Percentiles rank a stretch among this genome's conserved stretches.
phyloP scores from a whole-genome alignment of 371 early-diverging fungal species.

The Neoconidiobolus thromboides region DNA sequence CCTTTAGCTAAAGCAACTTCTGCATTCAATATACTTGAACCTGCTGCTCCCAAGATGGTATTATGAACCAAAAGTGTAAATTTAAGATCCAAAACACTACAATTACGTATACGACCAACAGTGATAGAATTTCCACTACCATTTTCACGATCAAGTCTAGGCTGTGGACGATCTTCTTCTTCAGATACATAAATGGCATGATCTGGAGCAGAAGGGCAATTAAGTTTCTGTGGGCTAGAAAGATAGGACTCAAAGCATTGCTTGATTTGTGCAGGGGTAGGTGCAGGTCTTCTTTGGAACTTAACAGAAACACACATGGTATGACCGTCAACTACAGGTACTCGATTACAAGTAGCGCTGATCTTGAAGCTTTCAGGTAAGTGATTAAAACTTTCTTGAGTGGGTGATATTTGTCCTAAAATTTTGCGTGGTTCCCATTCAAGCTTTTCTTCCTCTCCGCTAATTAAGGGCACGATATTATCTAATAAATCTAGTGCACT shows the following conservation, averaged over 20 bases:
- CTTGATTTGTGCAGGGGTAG: conserved; percentile 50
- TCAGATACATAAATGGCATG: conserved; percentile 52
- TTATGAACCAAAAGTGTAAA: conserved; percentile 83
- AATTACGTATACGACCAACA: conserved; percentile 71
- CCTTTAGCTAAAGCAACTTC: conserved; percentile 75
- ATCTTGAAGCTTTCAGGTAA: conserved; percentile 15
- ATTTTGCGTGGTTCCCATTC: conserved; percentile 88
- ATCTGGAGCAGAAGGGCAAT: conserved; percentile 59
- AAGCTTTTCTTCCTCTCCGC: conserved; percentile 95
- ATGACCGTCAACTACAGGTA: conserved; percentile 91
- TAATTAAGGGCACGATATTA: conserved; percentile 83
- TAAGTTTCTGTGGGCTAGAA: conserved; percentile 52
- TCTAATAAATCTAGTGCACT: conserved; percentile 82
- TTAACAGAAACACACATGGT: conserved; percentile 70
- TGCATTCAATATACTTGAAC: conserved; percentile 86
- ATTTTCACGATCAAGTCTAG: conserved; percentile 71
- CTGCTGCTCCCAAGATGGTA: conserved; percentile 92
- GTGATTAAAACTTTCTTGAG: not conserved
- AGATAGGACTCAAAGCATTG: conserved; percentile 45
- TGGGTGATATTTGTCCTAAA: conserved; percentile 26
- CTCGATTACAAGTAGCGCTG: conserved; percentile 91
- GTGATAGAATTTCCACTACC: conserved; percentile 75
- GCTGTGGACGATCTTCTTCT: conserved; percentile 79
- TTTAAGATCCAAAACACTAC: conserved; percentile 73
- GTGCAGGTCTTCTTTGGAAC: conserved; percentile 42